Conservation (phyloP, 345 rosid genomes). For the Nephelium lappaceum region DNA sequence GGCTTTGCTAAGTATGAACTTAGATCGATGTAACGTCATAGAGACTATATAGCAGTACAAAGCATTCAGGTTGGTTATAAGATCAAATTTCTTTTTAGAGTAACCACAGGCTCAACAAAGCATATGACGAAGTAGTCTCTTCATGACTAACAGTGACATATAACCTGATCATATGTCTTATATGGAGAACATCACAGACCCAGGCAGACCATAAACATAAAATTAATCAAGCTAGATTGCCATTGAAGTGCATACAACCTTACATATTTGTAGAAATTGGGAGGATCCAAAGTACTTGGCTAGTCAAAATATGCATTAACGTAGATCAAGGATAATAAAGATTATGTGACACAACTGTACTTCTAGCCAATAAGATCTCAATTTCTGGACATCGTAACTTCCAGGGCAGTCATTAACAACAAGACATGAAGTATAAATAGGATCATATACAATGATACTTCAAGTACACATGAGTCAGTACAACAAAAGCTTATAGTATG, state of each 20-base stretch:
- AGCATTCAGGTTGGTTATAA: no score
- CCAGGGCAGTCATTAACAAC: neutral
- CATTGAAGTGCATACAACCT: no score
- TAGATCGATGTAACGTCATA: neutral
- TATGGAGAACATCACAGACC: neutral
- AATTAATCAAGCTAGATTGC: neutral
- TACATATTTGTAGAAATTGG: no score
- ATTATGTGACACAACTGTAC: neutral
- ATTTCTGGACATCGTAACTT: neutral
- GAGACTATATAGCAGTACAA: neutral
- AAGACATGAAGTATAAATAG: neutral
- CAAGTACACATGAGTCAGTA: neutral
- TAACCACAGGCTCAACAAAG: neutral
- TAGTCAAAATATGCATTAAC: neutral
- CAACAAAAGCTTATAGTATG: neutral
- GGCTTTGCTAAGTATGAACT: neutral
- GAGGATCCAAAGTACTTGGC: no score
- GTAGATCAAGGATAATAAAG: neutral
- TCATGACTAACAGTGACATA: neutral
- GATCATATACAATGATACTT: neutral
- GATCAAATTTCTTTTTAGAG: no score
- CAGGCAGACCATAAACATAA: neutral
- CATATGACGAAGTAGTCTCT: neutral
- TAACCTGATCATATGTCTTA: neutral
- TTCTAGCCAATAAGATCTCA: neutral